Evolutionary conservation across 148 eudicot species (phyloP).

Genomic region (Chenopodium suecicum): DNA sequence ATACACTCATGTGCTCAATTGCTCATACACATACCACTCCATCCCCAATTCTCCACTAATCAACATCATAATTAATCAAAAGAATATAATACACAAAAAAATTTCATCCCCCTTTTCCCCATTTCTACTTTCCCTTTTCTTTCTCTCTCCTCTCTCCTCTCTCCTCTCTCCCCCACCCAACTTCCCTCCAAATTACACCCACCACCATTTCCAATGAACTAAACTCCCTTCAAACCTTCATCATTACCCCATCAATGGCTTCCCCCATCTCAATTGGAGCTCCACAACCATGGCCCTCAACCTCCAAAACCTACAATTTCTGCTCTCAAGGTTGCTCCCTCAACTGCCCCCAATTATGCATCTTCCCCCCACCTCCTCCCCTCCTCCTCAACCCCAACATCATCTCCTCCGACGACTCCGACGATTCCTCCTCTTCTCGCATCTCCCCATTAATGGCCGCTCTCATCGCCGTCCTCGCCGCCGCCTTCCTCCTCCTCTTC

Average conservation of each 20-base stretch:
- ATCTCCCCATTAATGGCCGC: constrained; percentile 76
- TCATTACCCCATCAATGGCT: neutral
- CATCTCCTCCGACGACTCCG: neutral
- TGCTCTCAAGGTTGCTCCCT: constrained; percentile 28
- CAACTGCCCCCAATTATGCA: constrained; percentile 44
- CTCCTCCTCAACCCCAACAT: neutral
- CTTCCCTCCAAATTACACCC: constrained; percentile 5
- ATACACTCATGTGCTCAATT: neutral
- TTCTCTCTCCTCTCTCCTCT: neutral
- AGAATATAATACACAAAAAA: neutral
- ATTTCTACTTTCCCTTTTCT: neutral
- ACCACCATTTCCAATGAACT: constrained; percentile 5
- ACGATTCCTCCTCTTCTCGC: constrained; percentile 30
- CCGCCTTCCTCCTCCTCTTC: constrained; percentile 59
- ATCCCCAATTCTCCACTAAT: neutral
- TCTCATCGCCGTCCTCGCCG: constrained; percentile 58
- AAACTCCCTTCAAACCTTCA: neutral
- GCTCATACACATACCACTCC: neutral
- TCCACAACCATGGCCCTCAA: constrained; percentile 31
- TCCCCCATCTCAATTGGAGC: constrained; percentile 27
- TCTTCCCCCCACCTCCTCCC: constrained; percentile 34
- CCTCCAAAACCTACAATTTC: constrained; percentile 17
- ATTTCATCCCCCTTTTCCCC: constrained; percentile 3
- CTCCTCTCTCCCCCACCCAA: neutral
- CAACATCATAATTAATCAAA: neutral